Base-by-base conservation (phyloP, 2,329 filamentous ascomycete species). In the Magnaporthiopsis rhizophila region DNA sequence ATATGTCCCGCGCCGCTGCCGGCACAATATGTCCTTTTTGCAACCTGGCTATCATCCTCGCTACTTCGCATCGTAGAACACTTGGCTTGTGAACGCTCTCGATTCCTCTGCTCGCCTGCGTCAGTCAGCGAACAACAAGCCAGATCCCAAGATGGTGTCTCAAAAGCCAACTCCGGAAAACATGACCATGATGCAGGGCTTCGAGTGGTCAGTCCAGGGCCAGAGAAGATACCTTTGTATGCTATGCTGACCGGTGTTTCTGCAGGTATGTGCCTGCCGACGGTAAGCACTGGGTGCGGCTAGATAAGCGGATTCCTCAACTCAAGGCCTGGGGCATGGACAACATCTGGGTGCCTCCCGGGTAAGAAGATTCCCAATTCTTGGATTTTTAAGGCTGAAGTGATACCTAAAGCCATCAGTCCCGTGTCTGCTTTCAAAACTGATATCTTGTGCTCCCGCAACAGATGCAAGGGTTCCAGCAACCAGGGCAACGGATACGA, bases 331-430 rank as follows among this genome's bases (percentile, higher is more conserved):
- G 86, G 63, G 88, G 89, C 1, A 80, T 91, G 65, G 83, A 86
- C 68, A 83, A 83, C 65, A 80, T 89, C 45, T 91, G 88, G 88
- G 79, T 91, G 13, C 89, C 89, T 1, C 89, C 89, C 0, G 89
- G 84, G 64, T 73, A 59, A 63, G 70, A 67, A 50, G 9, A 13
- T n/a, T 62, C 45, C 36, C 15, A 21, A 59, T 30, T 38, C 24
- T 7, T 3, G 18, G 2, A 11, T 12, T n/a, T 1, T 30, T 45
- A 18, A 18, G 4, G 15, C 36, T 38, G 34, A 34, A 34, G 12
- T 12, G 13, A 12, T 15, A 38, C 13, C 12, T 38, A 12, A 13
- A 38, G 36, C 38, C 38, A 18, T 18, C 4, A 45, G 38, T 30
- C 15, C 5, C 3, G 45, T 24, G 45, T 24, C 26, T 50, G 15